Conservation (phyloP, 1,139 yeast genomes). For the Taiozyma onychis region DNA sequence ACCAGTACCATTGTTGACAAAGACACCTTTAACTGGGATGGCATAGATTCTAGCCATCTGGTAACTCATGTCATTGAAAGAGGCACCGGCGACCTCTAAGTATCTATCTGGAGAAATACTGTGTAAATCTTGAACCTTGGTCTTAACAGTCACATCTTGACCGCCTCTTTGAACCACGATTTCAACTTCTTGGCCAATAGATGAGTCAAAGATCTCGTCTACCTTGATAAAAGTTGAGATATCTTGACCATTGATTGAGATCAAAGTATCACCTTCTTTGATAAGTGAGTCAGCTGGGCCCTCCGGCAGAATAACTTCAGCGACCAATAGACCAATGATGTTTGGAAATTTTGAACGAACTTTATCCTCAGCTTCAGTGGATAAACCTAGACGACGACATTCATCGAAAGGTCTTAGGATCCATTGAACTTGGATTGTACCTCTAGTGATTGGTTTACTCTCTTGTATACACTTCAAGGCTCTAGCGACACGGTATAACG, state of each 20-base stretch:
- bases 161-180: slow-evolving; percentile 76
- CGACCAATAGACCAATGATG: slow-evolving; percentile 77
- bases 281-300: slow-evolving; percentile 79
- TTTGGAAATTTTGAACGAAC: slow-evolving; percentile 70
- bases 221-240: slow-evolving; percentile 71
- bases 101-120: slow-evolving; percentile 76
- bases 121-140: slow-evolving; percentile 71
- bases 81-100: slow-evolving; percentile 81
- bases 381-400: slow-evolving; percentile 80
- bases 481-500: slow-evolving; percentile 75
- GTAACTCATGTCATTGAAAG: slow-evolving; percentile 78
- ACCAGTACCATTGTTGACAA: slow-evolving; percentile 71
- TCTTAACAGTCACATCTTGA: slow-evolving; percentile 41
- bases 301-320: slow-evolving; percentile 75
- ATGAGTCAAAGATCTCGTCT: slow-evolving; percentile 77
- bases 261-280: slow-evolving; percentile 81
- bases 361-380: slow-evolving; percentile 63
- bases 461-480: slow-evolving; percentile 72
- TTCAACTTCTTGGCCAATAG: slow-evolving; percentile 54
- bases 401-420: slow-evolving; percentile 81
- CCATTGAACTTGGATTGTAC: slow-evolving; percentile 93
- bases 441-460: slow-evolving; percentile 55
- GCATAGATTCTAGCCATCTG: slow-evolving; percentile 85
- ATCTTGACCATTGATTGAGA: slow-evolving; percentile 62
- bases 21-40: slow-evolving; percentile 81